Conservation (phyloP, 257 asterid species). For the Przewalskia tangutica region DNA sequence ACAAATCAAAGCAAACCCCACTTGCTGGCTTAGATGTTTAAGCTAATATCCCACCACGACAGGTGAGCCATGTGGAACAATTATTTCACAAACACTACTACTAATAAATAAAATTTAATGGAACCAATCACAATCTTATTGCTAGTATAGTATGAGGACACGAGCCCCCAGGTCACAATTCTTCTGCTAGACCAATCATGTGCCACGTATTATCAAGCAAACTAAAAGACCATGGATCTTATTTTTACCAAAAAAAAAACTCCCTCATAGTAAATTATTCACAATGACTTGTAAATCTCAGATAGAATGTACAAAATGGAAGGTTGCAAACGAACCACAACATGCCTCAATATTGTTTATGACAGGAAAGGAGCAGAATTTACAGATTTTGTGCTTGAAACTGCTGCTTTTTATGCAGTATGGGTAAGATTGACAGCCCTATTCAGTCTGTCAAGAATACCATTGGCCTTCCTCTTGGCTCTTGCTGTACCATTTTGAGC, state of each 20-base stretch:
- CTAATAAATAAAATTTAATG: slow-evolving; percentile 1
- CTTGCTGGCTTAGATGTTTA: neutral
- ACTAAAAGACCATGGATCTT: neutral
- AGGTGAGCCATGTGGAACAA: slow-evolving; percentile 29
- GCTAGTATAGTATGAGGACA: neutral
- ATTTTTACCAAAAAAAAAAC: neutral
- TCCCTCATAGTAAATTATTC: slow-evolving; percentile 29
- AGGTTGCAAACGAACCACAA: slow-evolving; percentile 17
- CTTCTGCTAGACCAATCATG: neutral
- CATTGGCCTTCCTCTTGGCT: slow-evolving; percentile 77
- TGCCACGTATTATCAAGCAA: neutral
- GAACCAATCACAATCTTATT: neutral
- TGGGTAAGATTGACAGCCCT: slow-evolving; percentile 41
- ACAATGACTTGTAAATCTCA: slow-evolving; percentile 23
- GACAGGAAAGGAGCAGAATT: slow-evolving; percentile 33
- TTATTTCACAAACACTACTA: slow-evolving; percentile 9
- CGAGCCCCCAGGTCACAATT: neutral
- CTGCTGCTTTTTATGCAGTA: slow-evolving; percentile 42
- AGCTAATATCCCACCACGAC: slow-evolving; percentile 7
- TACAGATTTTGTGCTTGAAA: slow-evolving; percentile 37
- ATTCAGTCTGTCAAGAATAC: slow-evolving; percentile 64
- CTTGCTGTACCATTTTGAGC: slow-evolving; percentile 66
- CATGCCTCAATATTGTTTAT: slow-evolving; percentile 26
- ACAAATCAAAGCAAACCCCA: slow-evolving; percentile 5
- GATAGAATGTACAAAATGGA: slow-evolving; percentile 38